phyloP scores from a whole-genome alignment of 768 basidiomycete genomes.

The Boletus reticulatus region DNA sequence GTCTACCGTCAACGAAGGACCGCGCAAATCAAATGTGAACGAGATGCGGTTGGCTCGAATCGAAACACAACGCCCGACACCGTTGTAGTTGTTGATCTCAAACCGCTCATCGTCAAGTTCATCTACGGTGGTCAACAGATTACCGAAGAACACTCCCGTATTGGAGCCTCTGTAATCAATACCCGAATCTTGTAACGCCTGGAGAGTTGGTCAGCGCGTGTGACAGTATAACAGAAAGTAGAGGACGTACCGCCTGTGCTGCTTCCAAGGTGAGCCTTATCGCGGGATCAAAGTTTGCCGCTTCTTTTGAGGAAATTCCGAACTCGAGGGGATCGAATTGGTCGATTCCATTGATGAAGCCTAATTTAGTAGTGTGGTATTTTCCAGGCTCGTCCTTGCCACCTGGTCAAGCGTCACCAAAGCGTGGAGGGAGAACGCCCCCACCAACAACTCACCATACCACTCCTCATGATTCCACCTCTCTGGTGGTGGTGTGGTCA shows the following conservation, averaged over 20 bases:
- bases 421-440: background rate
- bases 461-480: constrained; percentile 32
- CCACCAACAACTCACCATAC: constrained; percentile 24
- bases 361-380: constrained; percentile 27
- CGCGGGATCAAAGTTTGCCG: constrained; percentile 29
- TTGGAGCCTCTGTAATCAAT: constrained; percentile 43
- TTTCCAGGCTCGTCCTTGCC: constrained; percentile 32
- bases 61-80: constrained; percentile 31
- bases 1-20: constrained; percentile 50
- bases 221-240: background rate
- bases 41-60: constrained; percentile 34
- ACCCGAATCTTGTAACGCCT: constrained; percentile 45
- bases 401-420: constrained; percentile 10
- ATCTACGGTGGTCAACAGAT: constrained; percentile 25
- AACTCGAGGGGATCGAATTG: constrained; percentile 35
- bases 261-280: constrained; percentile 31
- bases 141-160: constrained; percentile 42
- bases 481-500: constrained; percentile 24
- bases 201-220: background rate
- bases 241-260: constrained; percentile 25
- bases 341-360: constrained; percentile 32
- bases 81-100: constrained; percentile 28
- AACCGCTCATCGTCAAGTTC: constrained; percentile 29
- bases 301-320: constrained; percentile 33
- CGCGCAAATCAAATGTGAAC: constrained; percentile 36